Evolutionary conservation across 208 protist species (phyloP).

Genomic region (Acanthamoeba castellanii): DNA sequence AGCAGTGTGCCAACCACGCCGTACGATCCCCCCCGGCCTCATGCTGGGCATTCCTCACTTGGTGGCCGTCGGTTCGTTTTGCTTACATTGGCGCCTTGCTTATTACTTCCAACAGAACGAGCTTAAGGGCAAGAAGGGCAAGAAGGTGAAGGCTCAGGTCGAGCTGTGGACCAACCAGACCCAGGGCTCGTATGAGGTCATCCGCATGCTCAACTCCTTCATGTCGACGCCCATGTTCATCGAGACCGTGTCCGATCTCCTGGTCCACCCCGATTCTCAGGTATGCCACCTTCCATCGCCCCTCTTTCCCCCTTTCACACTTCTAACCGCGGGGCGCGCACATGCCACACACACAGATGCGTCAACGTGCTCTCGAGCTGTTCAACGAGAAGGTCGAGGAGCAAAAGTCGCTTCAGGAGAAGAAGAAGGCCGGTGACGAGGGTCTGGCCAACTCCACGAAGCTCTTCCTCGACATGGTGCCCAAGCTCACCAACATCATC

Average conservation of each 20-base stretch:
- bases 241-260: slow-evolving; percentile 25
- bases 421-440: not conserved
- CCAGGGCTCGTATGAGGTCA: slow-evolving; percentile 40
- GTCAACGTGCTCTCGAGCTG: slow-evolving; percentile 1
- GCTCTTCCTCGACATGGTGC: slow-evolving; percentile 61
- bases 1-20: slow-evolving; percentile 36
- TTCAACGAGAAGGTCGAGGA: slow-evolving; percentile 69
- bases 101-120: not conserved
- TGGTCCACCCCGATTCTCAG: slow-evolving; percentile 27
- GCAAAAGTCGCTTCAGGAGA: slow-evolving; percentile 24
- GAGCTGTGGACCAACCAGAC: slow-evolving; percentile 40
- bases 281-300: not conserved
- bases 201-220: slow-evolving; percentile 50
- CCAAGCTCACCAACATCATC: slow-evolving; percentile 14
- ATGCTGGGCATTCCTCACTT: not conserved
- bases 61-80: not conserved
- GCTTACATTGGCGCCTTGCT: not conserved
- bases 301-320: not conserved
- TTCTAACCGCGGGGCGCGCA: not conserved
- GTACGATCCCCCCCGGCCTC: not conserved
- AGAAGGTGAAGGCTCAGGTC: slow-evolving; percentile 54
- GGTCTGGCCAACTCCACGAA: slow-evolving; percentile 23
- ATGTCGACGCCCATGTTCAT: slow-evolving; percentile 68
- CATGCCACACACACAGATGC: not conserved
- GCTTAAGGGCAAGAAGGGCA: slow-evolving; percentile 60